Evolutionary conservation across 2,329 filamentous ascomycete species (phyloP).

Genomic region (Chrysosporium keratinophilum): DNA sequence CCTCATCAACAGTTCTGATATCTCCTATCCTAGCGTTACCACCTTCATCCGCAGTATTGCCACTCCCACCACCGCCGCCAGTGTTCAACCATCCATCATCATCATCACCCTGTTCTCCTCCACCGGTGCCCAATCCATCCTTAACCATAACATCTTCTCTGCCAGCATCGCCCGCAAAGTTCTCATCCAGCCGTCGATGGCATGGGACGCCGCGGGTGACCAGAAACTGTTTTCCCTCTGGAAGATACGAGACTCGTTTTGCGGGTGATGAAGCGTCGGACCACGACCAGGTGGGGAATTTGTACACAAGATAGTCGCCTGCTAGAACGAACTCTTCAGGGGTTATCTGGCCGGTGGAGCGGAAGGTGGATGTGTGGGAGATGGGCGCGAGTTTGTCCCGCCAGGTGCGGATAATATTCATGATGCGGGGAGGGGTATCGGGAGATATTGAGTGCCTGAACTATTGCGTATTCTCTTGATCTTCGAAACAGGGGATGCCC

Average conservation of each 20-base stretch:
- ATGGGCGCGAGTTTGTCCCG: slow-evolving; percentile 87
- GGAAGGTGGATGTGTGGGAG: slow-evolving; percentile 83
- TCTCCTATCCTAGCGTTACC: slow-evolving; percentile 68
- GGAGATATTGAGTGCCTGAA: neutral
- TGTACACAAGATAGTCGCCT: slow-evolving; percentile 96
- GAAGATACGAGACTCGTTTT: slow-evolving; percentile 71
- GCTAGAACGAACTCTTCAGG: slow-evolving; percentile 93
- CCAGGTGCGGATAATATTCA: slow-evolving; percentile 86
- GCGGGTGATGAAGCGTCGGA: slow-evolving; percentile 71
- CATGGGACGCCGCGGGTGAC: slow-evolving; percentile 92
- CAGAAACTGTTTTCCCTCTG: slow-evolving; percentile 84
- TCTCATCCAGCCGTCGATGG: slow-evolving; percentile 78
- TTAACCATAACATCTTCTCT: slow-evolving; percentile 77
- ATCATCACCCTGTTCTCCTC: slow-evolving; percentile 39
- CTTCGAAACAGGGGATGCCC: too few relatives aligned
- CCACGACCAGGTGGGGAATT: slow-evolving; percentile 98
- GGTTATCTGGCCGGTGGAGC: slow-evolving; percentile 86
- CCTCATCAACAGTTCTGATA: slow-evolving; percentile 79
- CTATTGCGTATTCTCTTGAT: too few relatives aligned
- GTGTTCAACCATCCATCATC: slow-evolving; percentile 89
- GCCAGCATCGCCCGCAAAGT: slow-evolving; percentile 81
- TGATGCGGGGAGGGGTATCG: slow-evolving; percentile 29
- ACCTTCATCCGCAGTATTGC: slow-evolving; percentile 52
- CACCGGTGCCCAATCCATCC: slow-evolving; percentile 53
- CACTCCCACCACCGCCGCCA: slow-evolving; percentile 53